Evolutionary conservation across 257 asterid genomes (phyloP).

Genomic region (Salvia rosmarinus): DNA sequence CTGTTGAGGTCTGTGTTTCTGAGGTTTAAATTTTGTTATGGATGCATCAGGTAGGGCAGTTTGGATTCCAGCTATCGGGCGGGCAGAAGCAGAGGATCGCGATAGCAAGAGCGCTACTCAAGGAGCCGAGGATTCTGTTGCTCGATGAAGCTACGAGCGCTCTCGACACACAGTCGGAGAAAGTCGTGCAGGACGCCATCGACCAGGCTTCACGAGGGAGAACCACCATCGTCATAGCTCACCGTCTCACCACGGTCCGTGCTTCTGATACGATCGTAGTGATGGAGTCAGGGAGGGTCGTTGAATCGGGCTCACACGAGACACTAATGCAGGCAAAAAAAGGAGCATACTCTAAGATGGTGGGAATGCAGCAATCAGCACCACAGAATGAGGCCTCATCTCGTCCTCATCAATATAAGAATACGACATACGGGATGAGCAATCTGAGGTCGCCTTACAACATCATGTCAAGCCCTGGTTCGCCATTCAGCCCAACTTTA

Average conservation of each 20-base stretch:
- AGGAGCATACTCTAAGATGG: constrained; percentile 58
- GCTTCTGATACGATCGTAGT: constrained; percentile 57
- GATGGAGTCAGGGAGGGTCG: constrained; percentile 57
- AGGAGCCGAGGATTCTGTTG: constrained; percentile 65
- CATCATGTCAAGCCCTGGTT: constrained; percentile 48
- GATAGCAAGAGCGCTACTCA: constrained; percentile 72
- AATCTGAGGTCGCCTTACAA: constrained; percentile 42
- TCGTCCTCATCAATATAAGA: constrained; percentile 19
- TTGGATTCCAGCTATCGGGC: constrained; percentile 71
- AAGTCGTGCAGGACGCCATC: constrained; percentile 66
- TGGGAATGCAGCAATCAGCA: constrained; percentile 53
- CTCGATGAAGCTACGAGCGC: constrained; percentile 92
- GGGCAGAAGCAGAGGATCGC: constrained; percentile 86
- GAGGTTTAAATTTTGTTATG: background rate
- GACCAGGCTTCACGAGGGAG: constrained; percentile 64
- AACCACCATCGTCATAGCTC: constrained; percentile 71
- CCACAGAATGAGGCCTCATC: constrained; percentile 18
- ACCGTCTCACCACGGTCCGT: constrained; percentile 64
- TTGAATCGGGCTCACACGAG: constrained; percentile 70
- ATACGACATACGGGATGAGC: background rate
- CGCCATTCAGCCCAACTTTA: constrained; percentile 53
- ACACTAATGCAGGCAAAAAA: constrained; percentile 47
- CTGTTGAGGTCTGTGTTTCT: constrained; percentile 6
- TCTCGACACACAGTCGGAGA: constrained; percentile 72
- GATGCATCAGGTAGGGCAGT: constrained; percentile 71